Evolutionary conservation across 2,329 filamentous ascomycete species (phyloP), one percentile per base, ranked within the genome.

Genomic region (Apiospora koreana): DNA sequence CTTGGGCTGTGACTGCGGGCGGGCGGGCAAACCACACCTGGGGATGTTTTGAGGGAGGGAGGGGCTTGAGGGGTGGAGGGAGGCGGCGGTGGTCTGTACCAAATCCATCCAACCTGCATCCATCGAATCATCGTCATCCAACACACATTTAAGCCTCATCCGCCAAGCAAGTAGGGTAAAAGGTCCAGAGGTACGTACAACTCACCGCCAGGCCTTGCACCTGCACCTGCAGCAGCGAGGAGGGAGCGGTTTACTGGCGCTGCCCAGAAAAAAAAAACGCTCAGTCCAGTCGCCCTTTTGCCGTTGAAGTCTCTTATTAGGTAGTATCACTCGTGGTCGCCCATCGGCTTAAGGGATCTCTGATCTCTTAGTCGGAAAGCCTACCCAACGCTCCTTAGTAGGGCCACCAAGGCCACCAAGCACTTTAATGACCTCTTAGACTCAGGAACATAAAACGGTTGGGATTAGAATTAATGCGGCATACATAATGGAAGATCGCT

Each of bases 61-160:
- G 54, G 54, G 18, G 7, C 31, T n/a, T 21, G 31, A 38, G 54
- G 54, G 43, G 54, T n/a, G 9, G 31, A 38, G 54, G 54, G 43
- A 31, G 31, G 54, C 31, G 54, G 54, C 31, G 54, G 54, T 62
- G 35, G 54, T 62, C 38, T 21, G 16, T 18, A 31, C 14, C 8
- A n/a, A 45, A n/a, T 46, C 43, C 43, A 46, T 38, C 31, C 54
- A 38, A n/a, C 54, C 8, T 10, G 54, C 28, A 35, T 28, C 54
- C 31, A 62, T 62, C 54, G 54, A 62, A 62, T 62, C 54, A 62
- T 62, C 54, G 54, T 38, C 54, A 62, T 62, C 54, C 54, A 62
- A 62, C 54, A 18, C 54, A 18, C 54, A 62, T 62, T 67, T 67
- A 67, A 67, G 65, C 65, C 65, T 67, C 65, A 67, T 46, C 65